Conservation (phyloP, 2,329 filamentous ascomycete species). For the Colletotrichum euphorbiae region DNA sequence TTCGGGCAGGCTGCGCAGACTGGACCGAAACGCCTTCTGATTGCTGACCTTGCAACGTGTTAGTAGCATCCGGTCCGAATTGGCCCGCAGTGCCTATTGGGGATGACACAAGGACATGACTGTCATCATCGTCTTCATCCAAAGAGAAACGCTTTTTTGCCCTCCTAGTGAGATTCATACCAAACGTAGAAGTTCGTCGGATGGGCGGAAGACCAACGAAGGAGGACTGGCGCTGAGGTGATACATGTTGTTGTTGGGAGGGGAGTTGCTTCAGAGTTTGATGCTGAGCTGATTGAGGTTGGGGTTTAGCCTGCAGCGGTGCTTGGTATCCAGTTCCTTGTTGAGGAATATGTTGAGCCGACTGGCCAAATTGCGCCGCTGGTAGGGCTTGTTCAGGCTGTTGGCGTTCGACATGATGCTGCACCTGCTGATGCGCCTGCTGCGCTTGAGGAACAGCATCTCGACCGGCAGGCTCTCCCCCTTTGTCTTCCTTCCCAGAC, state of each 20-base stretch:
- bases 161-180: constrained; percentile 52
- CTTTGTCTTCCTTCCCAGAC: not conserved
- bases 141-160: constrained; percentile 49
- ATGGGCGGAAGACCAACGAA: constrained; percentile 71
- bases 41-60: constrained; percentile 4
- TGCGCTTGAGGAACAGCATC: not conserved
- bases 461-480: not conserved
- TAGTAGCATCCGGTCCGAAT: not conserved
- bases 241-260: constrained; percentile 39
- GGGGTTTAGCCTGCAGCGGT: not conserved
- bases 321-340: not conserved
- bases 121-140: constrained; percentile 48
- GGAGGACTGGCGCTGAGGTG: constrained; percentile 59
- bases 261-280: constrained; percentile 35
- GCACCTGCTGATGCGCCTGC: not conserved
- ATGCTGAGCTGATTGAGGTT: constrained; percentile 36
- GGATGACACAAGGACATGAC: constrained; percentile 6
- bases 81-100: constrained; percentile 11
- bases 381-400: too few species aligned
- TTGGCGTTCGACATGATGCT: constrained; percentile 39
- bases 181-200: constrained; percentile 68
- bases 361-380: too few species aligned
- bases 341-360: too few species aligned
- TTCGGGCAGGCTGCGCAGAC: constrained; percentile 14
- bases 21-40: constrained; percentile 1